Evolutionary conservation across 345 rosid species (phyloP).

Genomic region (Salix purpurea): DNA sequence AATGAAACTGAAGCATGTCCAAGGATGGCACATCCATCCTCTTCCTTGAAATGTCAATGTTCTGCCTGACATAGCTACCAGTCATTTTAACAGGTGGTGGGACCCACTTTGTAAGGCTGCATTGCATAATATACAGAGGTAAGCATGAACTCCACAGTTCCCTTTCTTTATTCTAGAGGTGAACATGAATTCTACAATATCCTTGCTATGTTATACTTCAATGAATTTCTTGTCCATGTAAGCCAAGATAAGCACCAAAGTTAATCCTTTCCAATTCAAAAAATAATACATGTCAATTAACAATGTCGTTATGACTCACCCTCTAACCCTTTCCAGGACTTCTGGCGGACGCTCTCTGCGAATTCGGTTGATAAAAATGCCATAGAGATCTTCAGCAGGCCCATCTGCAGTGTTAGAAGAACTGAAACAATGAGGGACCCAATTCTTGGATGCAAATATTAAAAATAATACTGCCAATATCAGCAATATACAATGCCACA

Average conservation of each 20-base stretch:
- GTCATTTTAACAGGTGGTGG: conserved; percentile 98
- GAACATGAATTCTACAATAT: background rate
- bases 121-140: conserved; percentile 14
- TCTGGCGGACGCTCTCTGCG: conserved; percentile 79
- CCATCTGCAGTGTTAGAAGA: conserved; percentile 47
- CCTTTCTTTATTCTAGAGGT: too few species aligned
- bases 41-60: conserved; percentile 68
- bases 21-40: conserved; percentile 89
- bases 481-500: background rate
- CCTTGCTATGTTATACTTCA: background rate
- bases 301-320: conserved; percentile 43
- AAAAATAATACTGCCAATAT: background rate
- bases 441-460: background rate
- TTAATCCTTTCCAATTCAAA: background rate
- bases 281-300: background rate
- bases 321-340: conserved; percentile 60
- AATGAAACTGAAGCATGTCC: conserved; percentile 99
- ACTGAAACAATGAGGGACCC: background rate
- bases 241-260: background rate
- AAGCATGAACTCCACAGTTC: conserved; percentile 5
- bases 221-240: background rate
- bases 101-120: conserved; percentile 96
- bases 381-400: conserved; percentile 95
- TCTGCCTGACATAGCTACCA: conserved; percentile 61
- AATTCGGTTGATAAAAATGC: conserved; percentile 75